A percentile compares a stretch with the other conserved stretches of the same genome.
phyloP scores from a whole-genome alignment of 371 early-diverging fungal genomes.

The Apophysomyces elegans region DNA sequence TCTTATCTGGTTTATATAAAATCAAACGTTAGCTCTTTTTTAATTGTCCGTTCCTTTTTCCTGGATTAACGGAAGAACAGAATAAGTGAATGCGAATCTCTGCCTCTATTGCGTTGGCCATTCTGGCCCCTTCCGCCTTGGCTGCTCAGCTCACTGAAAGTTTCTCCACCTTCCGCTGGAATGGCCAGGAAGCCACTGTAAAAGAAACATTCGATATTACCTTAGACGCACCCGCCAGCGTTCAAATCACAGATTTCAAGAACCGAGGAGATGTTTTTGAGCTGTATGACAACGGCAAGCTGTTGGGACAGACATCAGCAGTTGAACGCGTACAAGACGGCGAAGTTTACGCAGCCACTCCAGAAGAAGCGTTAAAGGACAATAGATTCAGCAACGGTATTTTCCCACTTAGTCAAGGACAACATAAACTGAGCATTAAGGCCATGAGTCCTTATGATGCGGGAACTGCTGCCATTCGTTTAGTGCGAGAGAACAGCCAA shows the following conservation, averaged over 20 bases:
- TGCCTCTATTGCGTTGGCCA: constrained; percentile 6
- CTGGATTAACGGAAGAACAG: not conserved
- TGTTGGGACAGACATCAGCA: constrained; percentile 7
- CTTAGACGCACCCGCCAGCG: constrained; percentile 33
- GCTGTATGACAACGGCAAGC: constrained; percentile 10
- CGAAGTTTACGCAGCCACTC: constrained; percentile 1
- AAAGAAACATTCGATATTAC: constrained; percentile 38
- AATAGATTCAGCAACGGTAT: constrained; percentile 2
- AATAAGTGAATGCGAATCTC: constrained; percentile 3
- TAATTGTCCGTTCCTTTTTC: constrained; percentile 3
- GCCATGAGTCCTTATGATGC: constrained; percentile 9
- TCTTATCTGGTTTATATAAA: constrained; percentile 8
- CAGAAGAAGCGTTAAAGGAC: constrained; percentile 11
- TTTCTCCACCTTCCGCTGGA: constrained; percentile 43
- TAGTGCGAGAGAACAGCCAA: not conserved
- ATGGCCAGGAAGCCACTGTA: constrained; percentile 33
- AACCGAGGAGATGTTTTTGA: constrained; percentile 13
- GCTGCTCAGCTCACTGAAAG: constrained; percentile 18
- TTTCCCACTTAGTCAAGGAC: constrained; percentile 2
- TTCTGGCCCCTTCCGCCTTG: constrained; percentile 1
- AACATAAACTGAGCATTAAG: constrained; percentile 7
- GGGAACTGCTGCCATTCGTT: constrained; percentile 7
- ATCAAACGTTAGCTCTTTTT: not conserved
- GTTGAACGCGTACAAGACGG: constrained; percentile 3
- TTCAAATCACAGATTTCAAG: constrained; percentile 9